Conservation (phyloP, 192 early-diverging fungal genomes). For the Umbelopsis sp. region DNA sequence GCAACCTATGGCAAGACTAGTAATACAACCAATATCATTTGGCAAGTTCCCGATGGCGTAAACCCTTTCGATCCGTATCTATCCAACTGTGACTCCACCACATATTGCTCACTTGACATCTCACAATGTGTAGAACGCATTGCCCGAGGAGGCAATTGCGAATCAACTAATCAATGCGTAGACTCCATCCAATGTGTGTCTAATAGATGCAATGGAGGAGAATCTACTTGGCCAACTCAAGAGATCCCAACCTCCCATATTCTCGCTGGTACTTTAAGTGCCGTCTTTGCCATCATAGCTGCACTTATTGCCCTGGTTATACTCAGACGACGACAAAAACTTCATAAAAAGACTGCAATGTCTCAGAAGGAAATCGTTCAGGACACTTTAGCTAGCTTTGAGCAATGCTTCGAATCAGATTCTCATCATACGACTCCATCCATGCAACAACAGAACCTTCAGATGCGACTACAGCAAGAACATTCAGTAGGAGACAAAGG, state of each 20-base stretch:
- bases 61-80: background rate
- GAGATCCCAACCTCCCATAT: background rate
- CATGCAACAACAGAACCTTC: conserved; percentile 7
- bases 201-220: background rate
- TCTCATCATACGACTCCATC: background rate
- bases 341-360: background rate
- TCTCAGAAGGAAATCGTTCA: background rate
- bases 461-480: conserved; percentile 8
- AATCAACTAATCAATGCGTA: background rate
- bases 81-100: conserved; percentile 12
- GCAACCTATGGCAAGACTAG: background rate
- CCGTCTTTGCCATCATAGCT: background rate
- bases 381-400: background rate
- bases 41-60: background rate
- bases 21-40: background rate
- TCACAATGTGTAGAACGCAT: conserved; percentile 8
- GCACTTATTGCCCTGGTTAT: background rate
- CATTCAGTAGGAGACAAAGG: conserved; percentile 14
- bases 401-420: conserved; percentile 1
- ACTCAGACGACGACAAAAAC: background rate
- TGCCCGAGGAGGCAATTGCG: background rate
- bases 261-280: background rate
- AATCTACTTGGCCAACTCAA: background rate
- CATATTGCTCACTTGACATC: background rate
- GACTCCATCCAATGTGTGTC: background rate